These are phyloP conservation scores for Hemileccinum impolitum DNA, from an alignment of 768 basidiomycete genomes.

Conservation along the genomic window DNA sequence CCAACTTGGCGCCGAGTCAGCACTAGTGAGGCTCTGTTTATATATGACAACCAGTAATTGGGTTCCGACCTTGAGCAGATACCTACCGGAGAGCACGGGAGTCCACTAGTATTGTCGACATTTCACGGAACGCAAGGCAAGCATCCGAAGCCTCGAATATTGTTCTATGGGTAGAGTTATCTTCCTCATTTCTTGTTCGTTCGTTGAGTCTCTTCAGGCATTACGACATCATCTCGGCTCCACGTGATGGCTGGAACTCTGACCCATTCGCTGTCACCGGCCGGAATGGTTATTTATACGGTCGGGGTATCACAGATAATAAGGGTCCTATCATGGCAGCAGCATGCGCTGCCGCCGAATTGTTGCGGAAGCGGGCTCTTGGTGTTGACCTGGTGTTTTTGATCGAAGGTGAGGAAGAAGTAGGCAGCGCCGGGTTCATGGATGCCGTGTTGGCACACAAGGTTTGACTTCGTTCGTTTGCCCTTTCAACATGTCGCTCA, in stretches of 20 bases:
- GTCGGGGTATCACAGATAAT: slow-evolving; percentile 89
- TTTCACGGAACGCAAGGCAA: slow-evolving; percentile 70
- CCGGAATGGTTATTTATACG: slow-evolving; percentile 86
- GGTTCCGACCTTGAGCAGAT: slow-evolving; percentile 43
- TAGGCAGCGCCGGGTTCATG: slow-evolving; percentile 83
- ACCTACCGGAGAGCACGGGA: slow-evolving; percentile 69
- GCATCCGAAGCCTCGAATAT: slow-evolving; percentile 61
- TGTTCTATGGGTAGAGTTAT: slow-evolving; percentile 79
- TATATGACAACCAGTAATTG: background rate
- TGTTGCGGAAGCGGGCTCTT: slow-evolving; percentile 69
- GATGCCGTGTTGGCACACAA: slow-evolving; percentile 75
- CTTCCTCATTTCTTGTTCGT: background rate
- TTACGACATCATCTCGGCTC: slow-evolving; percentile 94
- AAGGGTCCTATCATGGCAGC: slow-evolving; percentile 93
- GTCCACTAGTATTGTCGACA: slow-evolving; percentile 86
- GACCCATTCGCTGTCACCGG: slow-evolving; percentile 83
- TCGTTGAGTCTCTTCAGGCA: slow-evolving; percentile 49
- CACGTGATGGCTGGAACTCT: slow-evolving; percentile 68
- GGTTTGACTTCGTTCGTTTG: slow-evolving; percentile 37
- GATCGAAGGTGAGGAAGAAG: slow-evolving; percentile 96
- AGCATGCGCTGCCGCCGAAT: slow-evolving; percentile 83
- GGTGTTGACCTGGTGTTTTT: slow-evolving; percentile 86
- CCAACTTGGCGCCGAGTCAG: slow-evolving; percentile 83
- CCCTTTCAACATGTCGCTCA: background rate
- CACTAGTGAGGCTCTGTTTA: slow-evolving; percentile 48